Conservation (phyloP, 208 protist species). For the Crithidia acanthocephali region DNA sequence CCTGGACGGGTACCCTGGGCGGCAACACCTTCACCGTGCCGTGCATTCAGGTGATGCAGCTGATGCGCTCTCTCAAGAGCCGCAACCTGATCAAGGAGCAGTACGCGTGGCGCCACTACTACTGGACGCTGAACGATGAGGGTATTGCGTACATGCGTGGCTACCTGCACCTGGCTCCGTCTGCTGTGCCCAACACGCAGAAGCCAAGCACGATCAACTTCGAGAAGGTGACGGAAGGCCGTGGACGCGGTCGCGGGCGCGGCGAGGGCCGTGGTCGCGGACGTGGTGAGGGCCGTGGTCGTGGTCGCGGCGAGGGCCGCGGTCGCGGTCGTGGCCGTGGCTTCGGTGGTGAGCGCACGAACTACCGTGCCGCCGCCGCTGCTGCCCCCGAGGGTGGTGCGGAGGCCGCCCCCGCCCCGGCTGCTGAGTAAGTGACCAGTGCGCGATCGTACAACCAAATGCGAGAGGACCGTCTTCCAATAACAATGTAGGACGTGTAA, state of each 20-base stretch:
- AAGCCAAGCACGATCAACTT: conserved; percentile 68
- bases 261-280: conserved; percentile 59
- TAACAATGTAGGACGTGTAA: conserved; percentile 30
- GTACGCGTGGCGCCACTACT: conserved; percentile 96
- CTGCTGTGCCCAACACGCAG: conserved; percentile 91
- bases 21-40: conserved; percentile 81
- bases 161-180: conserved; percentile 91
- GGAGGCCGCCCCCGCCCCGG: conserved; percentile 36
- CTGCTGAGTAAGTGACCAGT: conserved; percentile 40
- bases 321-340: conserved; percentile 73
- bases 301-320: conserved; percentile 62
- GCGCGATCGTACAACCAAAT: conserved; percentile 23
- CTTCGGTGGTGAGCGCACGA: conserved; percentile 78
- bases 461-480: conserved; percentile 38
- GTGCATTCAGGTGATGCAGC: conserved; percentile 88
- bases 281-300: conserved; percentile 53
- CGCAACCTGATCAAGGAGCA: conserved; percentile 92
- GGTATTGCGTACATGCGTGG: conserved; percentile 94
- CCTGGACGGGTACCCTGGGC: conserved; percentile 82
- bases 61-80: conserved; percentile 93
- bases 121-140: conserved; percentile 94
- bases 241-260: conserved; percentile 46
- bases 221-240: conserved; percentile 59
- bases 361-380: conserved; percentile 67
- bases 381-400: conserved; percentile 28